A percentile compares a stretch with the other conserved stretches of the same genome.
These are phyloP conservation scores for Tetragonia tetragonoides DNA, from an alignment of 148 eudicot species.

Conservation along the genomic window DNA sequence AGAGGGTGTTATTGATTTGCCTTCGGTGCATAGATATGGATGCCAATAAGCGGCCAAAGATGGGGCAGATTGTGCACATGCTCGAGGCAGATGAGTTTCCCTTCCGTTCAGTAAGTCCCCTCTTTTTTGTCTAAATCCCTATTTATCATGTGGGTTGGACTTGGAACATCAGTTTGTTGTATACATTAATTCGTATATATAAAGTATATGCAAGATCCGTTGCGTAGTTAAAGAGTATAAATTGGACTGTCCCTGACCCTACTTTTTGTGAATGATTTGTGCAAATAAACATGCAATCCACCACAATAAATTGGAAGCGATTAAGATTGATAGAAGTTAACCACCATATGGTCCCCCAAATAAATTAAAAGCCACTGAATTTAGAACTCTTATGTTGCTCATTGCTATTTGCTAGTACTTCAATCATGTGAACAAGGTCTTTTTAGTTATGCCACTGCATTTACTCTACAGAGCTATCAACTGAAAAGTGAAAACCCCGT, in stretches of 20 bases:
- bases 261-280: too few species aligned
- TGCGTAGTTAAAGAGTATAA: background rate
- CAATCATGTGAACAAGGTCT: too few species aligned
- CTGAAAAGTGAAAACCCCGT: background rate
- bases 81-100: conserved; percentile 95
- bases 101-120: conserved; percentile 61
- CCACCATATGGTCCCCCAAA: too few species aligned
- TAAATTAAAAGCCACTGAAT: too few species aligned
- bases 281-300: background rate
- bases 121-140: background rate
- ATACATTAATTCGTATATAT: background rate
- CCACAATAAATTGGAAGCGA: background rate
- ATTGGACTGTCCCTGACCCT: background rate
- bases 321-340: background rate
- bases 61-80: conserved; percentile 98
- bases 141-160: background rate
- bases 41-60: conserved; percentile 78
- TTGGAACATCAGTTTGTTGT: background rate
- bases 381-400: too few species aligned
- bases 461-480: background rate
- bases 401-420: too few species aligned
- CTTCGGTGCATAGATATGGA: conserved; percentile 92
- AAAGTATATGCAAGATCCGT: background rate
- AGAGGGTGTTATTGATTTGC: conserved; percentile 77
- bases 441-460: background rate